Evolutionary conservation across 148 eudicot species (phyloP).

Genomic region (Talinum fruticosum): DNA sequence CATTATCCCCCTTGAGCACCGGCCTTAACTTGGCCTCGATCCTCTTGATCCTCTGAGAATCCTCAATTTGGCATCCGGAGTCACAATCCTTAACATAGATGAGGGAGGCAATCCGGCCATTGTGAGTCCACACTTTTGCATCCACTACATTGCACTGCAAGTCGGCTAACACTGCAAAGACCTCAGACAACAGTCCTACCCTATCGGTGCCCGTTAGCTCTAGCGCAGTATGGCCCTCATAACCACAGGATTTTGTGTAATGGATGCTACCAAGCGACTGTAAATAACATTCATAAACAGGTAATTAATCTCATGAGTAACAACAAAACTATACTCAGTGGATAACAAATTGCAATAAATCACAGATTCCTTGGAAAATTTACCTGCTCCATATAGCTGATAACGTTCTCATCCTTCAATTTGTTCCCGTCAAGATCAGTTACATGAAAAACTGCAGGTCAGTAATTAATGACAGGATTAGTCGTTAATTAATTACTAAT

Average conservation of each 20-base stretch:
- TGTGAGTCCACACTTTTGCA: conserved; percentile 86
- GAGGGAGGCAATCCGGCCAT: conserved; percentile 82
- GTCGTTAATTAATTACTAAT: background rate
- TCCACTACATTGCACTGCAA: conserved; percentile 70
- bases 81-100: conserved; percentile 67
- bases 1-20: conserved; percentile 82
- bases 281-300: conserved; percentile 4
- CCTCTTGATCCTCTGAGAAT: conserved; percentile 41
- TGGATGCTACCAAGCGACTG: conserved; percentile 80
- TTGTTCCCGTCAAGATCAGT: conserved; percentile 79
- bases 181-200: conserved; percentile 76
- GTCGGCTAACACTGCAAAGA: conserved; percentile 75
- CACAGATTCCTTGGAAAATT: background rate
- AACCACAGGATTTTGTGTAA: conserved; percentile 33
- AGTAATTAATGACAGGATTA: conserved; percentile 12
- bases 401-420: conserved; percentile 71
- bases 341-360: background rate
- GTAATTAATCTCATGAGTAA: background rate
- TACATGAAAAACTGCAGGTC: conserved; percentile 84
- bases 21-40: conserved; percentile 65
- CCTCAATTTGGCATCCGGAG: conserved; percentile 67
- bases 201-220: conserved; percentile 84
- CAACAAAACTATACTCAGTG: background rate
- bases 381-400: conserved; percentile 86
- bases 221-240: conserved; percentile 66